These are phyloP conservation scores for Fragilariopsis cylindrus DNA, from an alignment of 108 stramenopile species.

Conservation along the genomic window DNA sequence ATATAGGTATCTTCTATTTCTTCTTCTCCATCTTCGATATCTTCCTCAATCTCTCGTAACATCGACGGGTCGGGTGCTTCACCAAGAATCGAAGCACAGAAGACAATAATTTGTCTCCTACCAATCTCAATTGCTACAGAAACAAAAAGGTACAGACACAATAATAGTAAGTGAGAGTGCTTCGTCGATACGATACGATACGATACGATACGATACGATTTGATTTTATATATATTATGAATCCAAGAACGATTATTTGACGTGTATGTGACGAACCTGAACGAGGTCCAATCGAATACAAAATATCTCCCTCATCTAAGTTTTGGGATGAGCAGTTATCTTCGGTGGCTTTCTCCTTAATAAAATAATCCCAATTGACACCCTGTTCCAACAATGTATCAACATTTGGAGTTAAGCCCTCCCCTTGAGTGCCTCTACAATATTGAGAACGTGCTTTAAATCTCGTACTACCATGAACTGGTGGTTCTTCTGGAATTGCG, in stretches of 20 bases:
- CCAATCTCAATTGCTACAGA: conserved; percentile 68
- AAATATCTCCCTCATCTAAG: conserved; percentile 54
- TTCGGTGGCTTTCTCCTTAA: conserved; percentile 64
- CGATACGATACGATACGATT: too few species aligned
- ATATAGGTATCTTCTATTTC: conserved; percentile 37
- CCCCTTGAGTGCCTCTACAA: conserved; percentile 13
- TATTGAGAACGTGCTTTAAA: conserved; percentile 27
- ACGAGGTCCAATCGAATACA: conserved; percentile 85
- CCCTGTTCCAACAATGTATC: conserved; percentile 73
- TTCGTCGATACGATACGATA: too few species aligned
- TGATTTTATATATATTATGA: too few species aligned
- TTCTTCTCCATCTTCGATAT: conserved; percentile 44
- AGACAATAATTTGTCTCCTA: conserved; percentile 73
- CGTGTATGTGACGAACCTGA: conserved; percentile 15
- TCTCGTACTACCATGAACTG: conserved; percentile 48
- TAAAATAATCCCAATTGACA: conserved; percentile 75
- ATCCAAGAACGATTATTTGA: too few species aligned
- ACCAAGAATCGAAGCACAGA: conserved; percentile 80
- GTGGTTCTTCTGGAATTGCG: conserved; percentile 74
- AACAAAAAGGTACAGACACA: too few species aligned
- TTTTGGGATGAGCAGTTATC: conserved; percentile 24
- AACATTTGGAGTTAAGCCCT: conserved; percentile 59
- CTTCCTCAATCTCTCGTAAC: conserved; percentile 77
- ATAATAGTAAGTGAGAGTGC: too few species aligned
- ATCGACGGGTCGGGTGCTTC: conserved; percentile 87